Evolutionary conservation across 2,329 filamentous ascomycete genomes (phyloP).

Genomic region (Lachnum nothofagi): DNA sequence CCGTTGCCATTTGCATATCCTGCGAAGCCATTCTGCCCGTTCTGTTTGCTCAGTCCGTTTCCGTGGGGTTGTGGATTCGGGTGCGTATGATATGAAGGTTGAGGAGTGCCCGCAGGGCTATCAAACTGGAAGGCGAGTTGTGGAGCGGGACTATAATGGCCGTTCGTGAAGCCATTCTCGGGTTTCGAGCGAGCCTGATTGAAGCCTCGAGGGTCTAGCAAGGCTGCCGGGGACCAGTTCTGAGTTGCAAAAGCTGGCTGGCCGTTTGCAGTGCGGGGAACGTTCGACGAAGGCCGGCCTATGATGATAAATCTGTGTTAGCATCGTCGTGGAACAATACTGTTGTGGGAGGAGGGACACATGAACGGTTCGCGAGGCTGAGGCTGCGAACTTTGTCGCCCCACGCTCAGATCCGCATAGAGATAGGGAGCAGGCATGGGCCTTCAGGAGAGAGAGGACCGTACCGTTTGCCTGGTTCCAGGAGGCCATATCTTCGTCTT

Average conservation of each 20-base stretch:
- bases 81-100: slow-evolving; percentile 8
- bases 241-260: slow-evolving; percentile 14
- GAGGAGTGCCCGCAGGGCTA: slow-evolving; percentile 21
- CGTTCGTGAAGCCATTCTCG: slow-evolving; percentile 13
- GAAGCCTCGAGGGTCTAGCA: slow-evolving; percentile 40
- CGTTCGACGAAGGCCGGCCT: slow-evolving; percentile 29
- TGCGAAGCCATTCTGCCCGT: slow-evolving; percentile 20
- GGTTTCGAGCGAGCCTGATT: slow-evolving; percentile 17
- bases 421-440: slow-evolving; percentile 1
- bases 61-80: slow-evolving; percentile 1
- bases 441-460: slow-evolving; percentile 8
- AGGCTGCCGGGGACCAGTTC: slow-evolving; percentile 38
- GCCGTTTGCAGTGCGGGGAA: slow-evolving; percentile 21
- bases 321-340: slow-evolving; percentile 19
- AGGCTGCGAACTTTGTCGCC: slow-evolving; percentile 9
- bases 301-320: slow-evolving; percentile 19
- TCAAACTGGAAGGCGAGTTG: slow-evolving; percentile 31
- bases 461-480: slow-evolving; percentile 35
- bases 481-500: slow-evolving; percentile 32
- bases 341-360: neutral
- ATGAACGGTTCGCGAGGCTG: slow-evolving; percentile 15
- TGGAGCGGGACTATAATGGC: slow-evolving; percentile 7
- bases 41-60: slow-evolving; percentile 4
- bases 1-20: slow-evolving; percentile 20
- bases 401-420: slow-evolving; percentile 3